Evolutionary conservation across 768 basidiomycete species (phyloP).

Genomic region (Auricularia sp.): DNA sequence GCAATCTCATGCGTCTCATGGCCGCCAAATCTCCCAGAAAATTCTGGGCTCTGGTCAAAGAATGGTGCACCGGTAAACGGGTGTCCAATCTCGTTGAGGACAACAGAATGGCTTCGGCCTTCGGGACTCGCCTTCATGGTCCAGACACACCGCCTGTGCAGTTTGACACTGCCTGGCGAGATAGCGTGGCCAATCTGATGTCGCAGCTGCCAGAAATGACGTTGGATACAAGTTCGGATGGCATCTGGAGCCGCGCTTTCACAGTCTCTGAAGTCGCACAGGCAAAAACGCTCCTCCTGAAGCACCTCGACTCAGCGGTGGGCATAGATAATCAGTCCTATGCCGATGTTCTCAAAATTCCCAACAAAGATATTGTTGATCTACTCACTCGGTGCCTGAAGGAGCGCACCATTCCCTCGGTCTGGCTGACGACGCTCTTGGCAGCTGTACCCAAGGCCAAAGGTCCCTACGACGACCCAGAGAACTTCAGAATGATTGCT

Average conservation of each 20-base stretch:
- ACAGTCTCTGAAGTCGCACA: not conserved
- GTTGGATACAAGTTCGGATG: not conserved
- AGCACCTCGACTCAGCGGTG: not conserved
- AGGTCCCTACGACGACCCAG: slow-evolving; percentile 8
- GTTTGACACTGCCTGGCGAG: not conserved
- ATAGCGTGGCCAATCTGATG: not conserved
- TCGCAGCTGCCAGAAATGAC: not conserved
- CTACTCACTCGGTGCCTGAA: not conserved
- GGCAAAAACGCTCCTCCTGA: not conserved
- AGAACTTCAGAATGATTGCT: slow-evolving; percentile 20
- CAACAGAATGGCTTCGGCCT: not conserved
- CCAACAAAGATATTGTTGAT: not conserved
- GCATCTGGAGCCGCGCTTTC: not conserved
- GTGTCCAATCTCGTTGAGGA: not conserved
- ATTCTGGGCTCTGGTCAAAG: not conserved
- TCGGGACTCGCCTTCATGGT: not conserved
- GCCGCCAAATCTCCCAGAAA: not conserved
- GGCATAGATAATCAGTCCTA: not conserved
- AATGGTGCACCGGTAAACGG: not conserved
- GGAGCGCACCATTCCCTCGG: not conserved
- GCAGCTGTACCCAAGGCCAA: not conserved
- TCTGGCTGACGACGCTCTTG: not conserved
- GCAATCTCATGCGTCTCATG: not conserved
- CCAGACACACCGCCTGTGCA: not conserved
- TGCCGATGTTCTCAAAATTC: not conserved